Percentiles rank a stretch among this genome's conserved stretches.
These are phyloP conservation scores for Wallacemonas sp. DNA, from an alignment of 208 protist species.

Conservation along the genomic window DNA sequence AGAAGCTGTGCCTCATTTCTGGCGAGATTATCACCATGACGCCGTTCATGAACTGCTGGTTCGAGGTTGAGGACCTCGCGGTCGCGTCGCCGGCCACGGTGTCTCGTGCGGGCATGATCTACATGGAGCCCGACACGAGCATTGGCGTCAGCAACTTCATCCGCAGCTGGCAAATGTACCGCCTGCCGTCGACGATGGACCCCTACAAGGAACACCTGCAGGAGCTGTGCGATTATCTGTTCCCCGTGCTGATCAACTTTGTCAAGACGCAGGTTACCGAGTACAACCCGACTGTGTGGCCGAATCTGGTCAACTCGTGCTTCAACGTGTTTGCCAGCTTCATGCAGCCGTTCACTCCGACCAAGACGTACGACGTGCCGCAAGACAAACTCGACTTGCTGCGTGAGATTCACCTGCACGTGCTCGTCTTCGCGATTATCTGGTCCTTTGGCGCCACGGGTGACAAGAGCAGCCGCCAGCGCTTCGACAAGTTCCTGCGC, in stretches of 20 bases:
- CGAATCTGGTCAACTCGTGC: conserved; percentile 92
- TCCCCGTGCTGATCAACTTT: conserved; percentile 92
- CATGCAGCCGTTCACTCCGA: conserved; percentile 85
- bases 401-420: conserved; percentile 73
- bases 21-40: conserved; percentile 96
- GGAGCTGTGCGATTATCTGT: conserved; percentile 89
- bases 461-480: conserved; percentile 83
- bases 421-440: conserved; percentile 96
- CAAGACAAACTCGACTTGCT: conserved; percentile 83
- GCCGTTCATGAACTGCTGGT: conserved; percentile 96
- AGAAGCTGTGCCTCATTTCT: conserved; percentile 95
- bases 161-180: conserved; percentile 82
- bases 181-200: conserved; percentile 78
- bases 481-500: conserved; percentile 95
- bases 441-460: conserved; percentile 98
- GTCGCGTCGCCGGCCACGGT: conserved; percentile 98
- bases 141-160: conserved; percentile 85
- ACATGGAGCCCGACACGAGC: conserved; percentile 94
- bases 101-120: conserved; percentile 98
- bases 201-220: conserved; percentile 84
- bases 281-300: conserved; percentile 95
- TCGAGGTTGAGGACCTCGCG: conserved; percentile 97
- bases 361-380: conserved; percentile 74
- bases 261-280: conserved; percentile 90
- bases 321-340: conserved; percentile 95